Evolutionary conservation across 1,284 basidiomycete species (phyloP).

Genomic region (Trichosporon sp.): DNA sequence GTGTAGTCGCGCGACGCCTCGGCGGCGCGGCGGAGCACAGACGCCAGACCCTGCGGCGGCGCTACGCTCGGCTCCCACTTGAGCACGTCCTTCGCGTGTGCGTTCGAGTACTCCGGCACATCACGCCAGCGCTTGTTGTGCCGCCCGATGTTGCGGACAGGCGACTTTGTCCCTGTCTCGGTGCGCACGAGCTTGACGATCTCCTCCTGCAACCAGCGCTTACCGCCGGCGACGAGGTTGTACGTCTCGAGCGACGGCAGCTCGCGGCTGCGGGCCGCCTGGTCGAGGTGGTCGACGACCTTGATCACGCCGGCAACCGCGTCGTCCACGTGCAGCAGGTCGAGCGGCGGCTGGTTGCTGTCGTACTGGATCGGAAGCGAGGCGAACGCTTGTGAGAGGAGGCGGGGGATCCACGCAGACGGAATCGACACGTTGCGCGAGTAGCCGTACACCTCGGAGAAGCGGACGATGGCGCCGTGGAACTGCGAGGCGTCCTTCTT

Average conservation of each 20-base stretch:
- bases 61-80: constrained; percentile 27
- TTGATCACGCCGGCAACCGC: constrained; percentile 29
- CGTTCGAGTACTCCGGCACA: constrained; percentile 17
- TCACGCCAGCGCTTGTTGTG: constrained; percentile 12
- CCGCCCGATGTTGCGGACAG: constrained; percentile 37
- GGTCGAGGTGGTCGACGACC: constrained; percentile 13
- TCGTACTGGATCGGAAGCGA: constrained; percentile 41
- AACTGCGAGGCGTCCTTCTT: neutral
- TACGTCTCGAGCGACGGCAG: constrained; percentile 15
- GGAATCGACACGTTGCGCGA: constrained; percentile 24
- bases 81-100: constrained; percentile 17
- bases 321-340: constrained; percentile 41
- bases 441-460: constrained; percentile 43
- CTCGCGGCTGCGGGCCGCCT: neutral
- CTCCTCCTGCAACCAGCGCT: constrained; percentile 26
- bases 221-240: constrained; percentile 43
- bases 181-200: constrained; percentile 36
- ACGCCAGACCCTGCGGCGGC: constrained; percentile 26
- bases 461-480: constrained; percentile 31
- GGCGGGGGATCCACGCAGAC: constrained; percentile 34
- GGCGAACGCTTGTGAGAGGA: constrained; percentile 37
- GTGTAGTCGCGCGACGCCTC: constrained; percentile 28
- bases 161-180: constrained; percentile 33
- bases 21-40: constrained; percentile 22
- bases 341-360: constrained; percentile 29